These are phyloP conservation scores for Theobroma grandiflorum DNA, from an alignment of 441 rosid genomes.

Conservation along the genomic window DNA sequence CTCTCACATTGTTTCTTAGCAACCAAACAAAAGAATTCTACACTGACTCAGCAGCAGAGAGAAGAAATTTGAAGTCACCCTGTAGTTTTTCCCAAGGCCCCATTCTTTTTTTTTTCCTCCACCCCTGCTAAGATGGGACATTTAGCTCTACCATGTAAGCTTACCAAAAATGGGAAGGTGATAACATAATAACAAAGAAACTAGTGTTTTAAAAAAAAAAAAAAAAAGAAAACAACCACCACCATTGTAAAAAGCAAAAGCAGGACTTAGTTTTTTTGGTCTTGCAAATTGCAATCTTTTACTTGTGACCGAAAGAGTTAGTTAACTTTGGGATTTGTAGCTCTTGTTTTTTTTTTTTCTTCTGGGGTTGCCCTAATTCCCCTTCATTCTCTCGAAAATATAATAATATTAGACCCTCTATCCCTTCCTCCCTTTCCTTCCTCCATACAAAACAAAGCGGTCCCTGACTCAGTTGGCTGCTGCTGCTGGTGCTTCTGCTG, in stretches of 20 bases:
- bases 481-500: too few relatives aligned
- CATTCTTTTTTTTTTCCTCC: too few relatives aligned
- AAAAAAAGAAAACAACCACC: not conserved
- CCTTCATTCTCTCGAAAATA: not conserved
- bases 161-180: slow-evolving; percentile 11
- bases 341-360: not conserved
- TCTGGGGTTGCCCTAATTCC: slow-evolving; percentile 6
- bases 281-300: not conserved
- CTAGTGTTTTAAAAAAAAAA: not conserved
- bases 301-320: slow-evolving; percentile 4
- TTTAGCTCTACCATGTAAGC: not conserved
- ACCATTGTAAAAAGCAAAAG: not conserved
- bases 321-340: slow-evolving; percentile 41
- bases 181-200: not conserved
- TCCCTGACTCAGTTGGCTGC: not conserved
- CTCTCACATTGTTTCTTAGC: not conserved
- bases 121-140: not conserved
- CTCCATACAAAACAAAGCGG: too few relatives aligned
- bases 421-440: too few relatives aligned
- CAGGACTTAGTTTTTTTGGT: not conserved
- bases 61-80: not conserved
- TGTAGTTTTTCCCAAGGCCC: not conserved
- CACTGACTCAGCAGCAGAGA: not conserved
- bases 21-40: not conserved
- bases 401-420: too few relatives aligned